Conservation (phyloP, 257 asterid genomes). For the Rhazya stricta region DNA sequence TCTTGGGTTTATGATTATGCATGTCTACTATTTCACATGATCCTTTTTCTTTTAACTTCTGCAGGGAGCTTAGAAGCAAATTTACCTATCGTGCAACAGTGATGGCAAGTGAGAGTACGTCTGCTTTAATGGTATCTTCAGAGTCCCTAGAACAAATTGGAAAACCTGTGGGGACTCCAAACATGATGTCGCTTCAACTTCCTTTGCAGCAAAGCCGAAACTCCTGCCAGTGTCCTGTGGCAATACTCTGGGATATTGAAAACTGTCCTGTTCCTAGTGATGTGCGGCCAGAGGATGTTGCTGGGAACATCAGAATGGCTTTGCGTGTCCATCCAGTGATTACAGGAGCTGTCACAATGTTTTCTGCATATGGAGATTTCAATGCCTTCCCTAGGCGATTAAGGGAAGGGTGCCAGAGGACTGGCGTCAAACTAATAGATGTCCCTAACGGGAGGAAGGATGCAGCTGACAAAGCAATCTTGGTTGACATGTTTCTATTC, state of each 20-base stretch:
- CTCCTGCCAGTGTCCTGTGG: constrained; percentile 52
- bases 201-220: constrained; percentile 30
- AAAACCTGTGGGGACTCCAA: constrained; percentile 29
- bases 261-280: constrained; percentile 93
- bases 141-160: constrained; percentile 32
- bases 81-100: constrained; percentile 9
- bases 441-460: constrained; percentile 92
- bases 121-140: constrained; percentile 25
- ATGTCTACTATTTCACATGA: not conserved
- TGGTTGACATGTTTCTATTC: constrained; percentile 93
- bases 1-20: not conserved
- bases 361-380: constrained; percentile 87
- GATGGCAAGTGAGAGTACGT: constrained; percentile 41
- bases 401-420: constrained; percentile 95
- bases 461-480: constrained; percentile 92
- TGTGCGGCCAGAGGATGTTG: constrained; percentile 83
- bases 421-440: constrained; percentile 85
- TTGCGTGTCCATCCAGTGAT: constrained; percentile 69
- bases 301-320: constrained; percentile 80
- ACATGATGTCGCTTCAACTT: constrained; percentile 21
- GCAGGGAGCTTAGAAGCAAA: constrained; percentile 24
- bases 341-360: constrained; percentile 65
- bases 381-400: constrained; percentile 72
- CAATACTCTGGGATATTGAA: constrained; percentile 95
- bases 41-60: constrained; percentile 10